Conservation (phyloP, 2,329 filamentous ascomycete species). For the Harringtonia aguacate region DNA sequence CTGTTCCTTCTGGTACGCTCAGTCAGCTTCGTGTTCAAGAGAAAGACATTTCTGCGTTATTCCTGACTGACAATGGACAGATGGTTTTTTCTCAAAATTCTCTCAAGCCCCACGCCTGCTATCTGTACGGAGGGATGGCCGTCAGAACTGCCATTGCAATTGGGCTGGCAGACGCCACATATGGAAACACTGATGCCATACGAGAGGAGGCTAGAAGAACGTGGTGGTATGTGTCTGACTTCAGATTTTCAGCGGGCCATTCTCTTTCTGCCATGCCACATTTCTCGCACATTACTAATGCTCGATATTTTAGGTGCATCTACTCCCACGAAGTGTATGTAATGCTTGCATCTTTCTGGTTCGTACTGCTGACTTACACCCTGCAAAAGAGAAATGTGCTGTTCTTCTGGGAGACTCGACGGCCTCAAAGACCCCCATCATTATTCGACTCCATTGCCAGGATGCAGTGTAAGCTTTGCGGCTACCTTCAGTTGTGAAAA, state of each 20-base stretch:
- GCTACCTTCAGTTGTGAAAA: too few species aligned
- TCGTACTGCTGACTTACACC: neutral
- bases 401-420: neutral
- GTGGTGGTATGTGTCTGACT: neutral
- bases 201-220: neutral
- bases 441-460: neutral
- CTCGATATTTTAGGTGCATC: neutral
- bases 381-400: neutral
- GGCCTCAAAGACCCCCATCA: neutral
- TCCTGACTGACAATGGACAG: neutral
- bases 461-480: too few species aligned
- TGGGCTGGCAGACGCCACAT: neutral
- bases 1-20: neutral
- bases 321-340: neutral
- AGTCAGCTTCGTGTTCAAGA: neutral
- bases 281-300: too few species aligned
- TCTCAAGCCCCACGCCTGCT: neutral
- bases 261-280: too few species aligned
- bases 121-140: neutral
- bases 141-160: neutral
- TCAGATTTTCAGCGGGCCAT: neutral
- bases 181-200: neutral
- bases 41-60: neutral
- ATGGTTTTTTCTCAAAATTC: neutral
- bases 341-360: neutral